These are phyloP conservation scores for Lophiostoma macrostomum DNA, from an alignment of 495 filamentous ascomycete species.

Conservation along the genomic window DNA sequence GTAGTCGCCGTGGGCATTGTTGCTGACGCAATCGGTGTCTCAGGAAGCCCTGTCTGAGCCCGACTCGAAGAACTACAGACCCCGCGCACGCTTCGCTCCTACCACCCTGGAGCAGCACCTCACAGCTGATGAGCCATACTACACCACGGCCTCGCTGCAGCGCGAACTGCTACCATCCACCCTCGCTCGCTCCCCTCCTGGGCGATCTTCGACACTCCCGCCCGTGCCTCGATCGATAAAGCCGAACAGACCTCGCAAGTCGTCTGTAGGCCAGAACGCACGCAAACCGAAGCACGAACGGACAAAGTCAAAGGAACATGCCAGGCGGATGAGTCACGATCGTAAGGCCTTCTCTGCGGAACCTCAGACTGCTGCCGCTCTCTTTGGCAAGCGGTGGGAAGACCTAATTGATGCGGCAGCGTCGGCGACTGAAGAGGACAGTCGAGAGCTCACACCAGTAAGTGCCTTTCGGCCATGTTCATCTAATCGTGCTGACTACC, in stretches of 20 bases:
- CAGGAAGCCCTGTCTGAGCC: conserved; percentile 73
- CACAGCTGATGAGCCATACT: conserved; percentile 33
- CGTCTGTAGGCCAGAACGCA: conserved; percentile 73
- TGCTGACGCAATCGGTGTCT: conserved; percentile 31
- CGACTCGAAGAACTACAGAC: conserved; percentile 52
- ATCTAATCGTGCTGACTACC: conserved; percentile 3
- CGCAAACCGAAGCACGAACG: conserved; percentile 73
- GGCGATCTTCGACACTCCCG: conserved; percentile 80
- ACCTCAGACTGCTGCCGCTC: conserved; percentile 62
- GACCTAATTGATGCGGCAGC: conserved; percentile 89
- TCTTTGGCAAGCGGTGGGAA: conserved; percentile 87
- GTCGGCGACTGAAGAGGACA: conserved; percentile 88
- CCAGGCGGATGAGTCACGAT: conserved; percentile 63
- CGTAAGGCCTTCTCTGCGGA: conserved; percentile 83
- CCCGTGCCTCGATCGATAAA: conserved; percentile 68
- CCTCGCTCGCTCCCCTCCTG: conserved; percentile 74
- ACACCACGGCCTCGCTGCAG: conserved; percentile 55
- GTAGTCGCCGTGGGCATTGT: not conserved
- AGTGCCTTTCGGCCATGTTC: conserved; percentile 34
- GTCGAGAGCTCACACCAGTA: conserved; percentile 78
- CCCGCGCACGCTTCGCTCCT: conserved; percentile 34
- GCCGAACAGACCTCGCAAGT: conserved; percentile 70
- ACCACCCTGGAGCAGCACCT: conserved; percentile 31
- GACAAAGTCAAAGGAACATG: conserved; percentile 66
- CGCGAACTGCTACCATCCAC: conserved; percentile 79